Conservation (phyloP, 108 stramenopile species). For the Skeletonema menzelii region DNA sequence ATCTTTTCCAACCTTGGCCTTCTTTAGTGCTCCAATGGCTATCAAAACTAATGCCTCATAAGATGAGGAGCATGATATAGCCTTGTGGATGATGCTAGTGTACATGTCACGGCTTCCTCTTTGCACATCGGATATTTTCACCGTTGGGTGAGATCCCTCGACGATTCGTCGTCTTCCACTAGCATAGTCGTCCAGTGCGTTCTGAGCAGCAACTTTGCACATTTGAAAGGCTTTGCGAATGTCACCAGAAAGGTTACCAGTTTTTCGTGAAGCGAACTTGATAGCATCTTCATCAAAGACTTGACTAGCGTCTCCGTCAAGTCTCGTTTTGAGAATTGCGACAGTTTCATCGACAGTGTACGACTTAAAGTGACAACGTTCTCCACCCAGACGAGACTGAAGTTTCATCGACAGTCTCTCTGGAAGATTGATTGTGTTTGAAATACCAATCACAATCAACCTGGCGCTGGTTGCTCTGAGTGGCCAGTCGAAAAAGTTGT, state of each 20-base stretch:
- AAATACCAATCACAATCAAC: conserved; percentile 93
- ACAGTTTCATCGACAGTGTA: conserved; percentile 59
- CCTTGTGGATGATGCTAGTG: conserved; percentile 44
- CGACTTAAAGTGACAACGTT: conserved; percentile 61
- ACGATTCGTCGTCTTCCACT: conserved; percentile 15
- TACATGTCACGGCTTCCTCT: conserved; percentile 66
- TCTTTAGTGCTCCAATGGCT: conserved; percentile 60
- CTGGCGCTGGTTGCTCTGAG: conserved; percentile 35
- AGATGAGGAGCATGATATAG: conserved; percentile 52
- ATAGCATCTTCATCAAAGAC: conserved; percentile 30
- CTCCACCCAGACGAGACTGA: conserved; percentile 74
- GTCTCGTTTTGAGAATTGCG: conserved; percentile 66
- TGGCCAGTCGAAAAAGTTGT: conserved; percentile 99
- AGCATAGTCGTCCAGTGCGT: conserved; percentile 45
- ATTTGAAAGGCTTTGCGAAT: conserved; percentile 92
- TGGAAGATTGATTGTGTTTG: conserved; percentile 97
- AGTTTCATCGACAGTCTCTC: conserved; percentile 85
- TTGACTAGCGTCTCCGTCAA: conserved; percentile 4
- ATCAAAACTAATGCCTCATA: conserved; percentile 80
- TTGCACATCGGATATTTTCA: conserved; percentile 66
- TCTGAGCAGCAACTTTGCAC: conserved; percentile 87
- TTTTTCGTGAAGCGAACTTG: conserved; percentile 88
- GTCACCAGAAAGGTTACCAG: conserved; percentile 88
- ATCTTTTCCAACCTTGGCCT: conserved; percentile 47
- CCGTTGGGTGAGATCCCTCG: conserved; percentile 32